Base-by-base conservation (phyloP, 108 stramenopile species). In the Discostella pseudostelligera region DNA sequence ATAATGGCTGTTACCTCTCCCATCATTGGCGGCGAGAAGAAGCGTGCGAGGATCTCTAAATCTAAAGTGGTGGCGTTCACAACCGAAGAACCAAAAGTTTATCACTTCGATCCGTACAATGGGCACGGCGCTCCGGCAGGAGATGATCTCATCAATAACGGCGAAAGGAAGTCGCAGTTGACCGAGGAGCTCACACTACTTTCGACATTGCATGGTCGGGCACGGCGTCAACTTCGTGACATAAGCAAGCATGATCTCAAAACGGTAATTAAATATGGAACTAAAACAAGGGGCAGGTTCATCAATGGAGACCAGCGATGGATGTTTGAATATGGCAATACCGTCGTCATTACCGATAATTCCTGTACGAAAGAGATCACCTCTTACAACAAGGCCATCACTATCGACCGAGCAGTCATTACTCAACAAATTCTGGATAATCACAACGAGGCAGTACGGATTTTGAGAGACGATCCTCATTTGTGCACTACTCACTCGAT, bases 171-270 rank as follows among this genome's bases (percentile, higher is more conserved):
- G 13, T 57, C 66, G 40, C 50, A 57, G 28, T 53, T 67, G n/a
- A 76, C 76, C 11, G 67, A 77, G 8, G 82, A 83, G 40, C 54
- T 85, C 11, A 70, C 80, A 16, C 58, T 85, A 14, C 50, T 85
- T 36, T 85, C 84, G 4, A 76, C 84, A 21, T 59, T 67, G 19
- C 84, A 85, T 64, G 84, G 84, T 39, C 68, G 61, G 20, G 60
- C 82, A 13, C 54, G 84, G n/a, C 65, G 84, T 28, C 75, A 85
- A 49, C 71, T 82, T 48, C 74, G 84, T 16, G 75, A 85, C 21
- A 82, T 85, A 28, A 59, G 45, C 56, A 85, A 82, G 45, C 69
- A 76, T 20, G 84, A 85, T 53, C 59, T 85, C 3, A 55, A 74
- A 59, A 71, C 78, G 20, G 83, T 74, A 57, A 12, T 81, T 4